A percentile compares a stretch with the other conserved stretches of the same genome.
phyloP scores from a whole-genome alignment of 345 rosid genomes.

The Salix viminalis region DNA sequence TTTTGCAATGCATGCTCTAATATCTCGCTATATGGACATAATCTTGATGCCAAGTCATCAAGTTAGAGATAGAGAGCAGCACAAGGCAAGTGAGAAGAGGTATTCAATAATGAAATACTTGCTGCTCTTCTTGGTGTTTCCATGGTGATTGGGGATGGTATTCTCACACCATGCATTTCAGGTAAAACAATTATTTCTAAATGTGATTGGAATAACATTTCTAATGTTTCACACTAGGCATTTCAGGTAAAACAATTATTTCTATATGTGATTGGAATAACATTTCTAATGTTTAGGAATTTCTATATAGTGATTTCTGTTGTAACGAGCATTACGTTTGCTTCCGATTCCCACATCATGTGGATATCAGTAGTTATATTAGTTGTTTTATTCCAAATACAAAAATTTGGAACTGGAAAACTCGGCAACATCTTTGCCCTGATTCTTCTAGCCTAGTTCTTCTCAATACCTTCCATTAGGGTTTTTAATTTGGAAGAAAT shows the following conservation, averaged over 20 bases:
- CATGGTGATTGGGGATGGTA: conserved; percentile 12
- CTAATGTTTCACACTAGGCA: background rate
- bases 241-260: background rate
- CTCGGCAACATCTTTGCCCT: conserved; percentile 51
- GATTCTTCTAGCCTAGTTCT: conserved; percentile 39
- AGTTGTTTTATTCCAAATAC: conserved; percentile 39
- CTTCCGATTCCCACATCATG: conserved; percentile 11
- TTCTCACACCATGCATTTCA: background rate
- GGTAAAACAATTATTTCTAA: background rate
- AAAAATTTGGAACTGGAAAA: conserved; percentile 49
- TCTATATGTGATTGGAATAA: background rate
- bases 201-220: background rate
- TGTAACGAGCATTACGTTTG: conserved; percentile 42
- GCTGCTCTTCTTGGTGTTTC: background rate
- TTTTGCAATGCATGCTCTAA: too few relatives aligned
- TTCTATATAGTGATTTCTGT: conserved; percentile 15
- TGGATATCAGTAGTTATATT: conserved; percentile 43
- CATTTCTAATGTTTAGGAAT: conserved; percentile 18
- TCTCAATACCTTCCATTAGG: conserved; percentile 31
- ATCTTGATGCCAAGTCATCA: too few relatives aligned
- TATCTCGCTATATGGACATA: too few relatives aligned
- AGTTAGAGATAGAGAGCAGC: too few relatives aligned
- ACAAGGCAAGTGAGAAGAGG: too few relatives aligned
- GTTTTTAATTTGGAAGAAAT: conserved; percentile 34
- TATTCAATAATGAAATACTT: too few relatives aligned